Percentiles rank a stretch among this genome's conserved stretches.
phyloP scores from a whole-genome alignment of 1,284 basidiomycete genomes.

The Ustilago loliicola region DNA sequence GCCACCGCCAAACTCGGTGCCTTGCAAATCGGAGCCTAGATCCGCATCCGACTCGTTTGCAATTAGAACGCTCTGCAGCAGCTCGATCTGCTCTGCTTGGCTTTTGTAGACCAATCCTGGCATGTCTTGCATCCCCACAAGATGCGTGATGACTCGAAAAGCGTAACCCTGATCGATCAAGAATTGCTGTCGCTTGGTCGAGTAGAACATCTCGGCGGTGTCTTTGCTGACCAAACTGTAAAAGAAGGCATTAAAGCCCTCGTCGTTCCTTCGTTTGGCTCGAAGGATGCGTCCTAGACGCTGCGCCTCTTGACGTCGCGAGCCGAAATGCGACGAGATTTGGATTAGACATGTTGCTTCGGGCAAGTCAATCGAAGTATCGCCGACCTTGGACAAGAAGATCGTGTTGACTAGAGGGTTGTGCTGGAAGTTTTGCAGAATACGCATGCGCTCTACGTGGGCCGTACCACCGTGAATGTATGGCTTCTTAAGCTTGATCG shows the following conservation, averaged over 20 bases:
- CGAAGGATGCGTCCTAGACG: slow-evolving; percentile 91
- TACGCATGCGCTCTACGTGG: slow-evolving; percentile 94
- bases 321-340: slow-evolving; percentile 99
- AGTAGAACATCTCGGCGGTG: slow-evolving; percentile 99
- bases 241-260: slow-evolving; percentile 99
- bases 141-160: slow-evolving; percentile 98
- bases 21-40: slow-evolving; percentile 84
- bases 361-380: slow-evolving; percentile 98
- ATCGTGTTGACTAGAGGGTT: slow-evolving; percentile 95
- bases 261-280: slow-evolving; percentile 97
- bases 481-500: slow-evolving; percentile 90
- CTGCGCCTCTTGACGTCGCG: slow-evolving; percentile 97
- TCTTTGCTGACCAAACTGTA: slow-evolving; percentile 99
- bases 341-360: slow-evolving; percentile 99
- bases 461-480: slow-evolving; percentile 98
- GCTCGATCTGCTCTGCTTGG: slow-evolving; percentile 92
- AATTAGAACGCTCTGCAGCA: slow-evolving; percentile 88
- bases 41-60: slow-evolving; percentile 92
- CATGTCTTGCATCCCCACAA: slow-evolving; percentile 89
- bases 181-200: slow-evolving; percentile 98
- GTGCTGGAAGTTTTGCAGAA: slow-evolving; percentile 95
- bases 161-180: slow-evolving; percentile 98
- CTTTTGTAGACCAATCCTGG: slow-evolving; percentile 92
- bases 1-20: slow-evolving; percentile 48
- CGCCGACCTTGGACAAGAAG: slow-evolving; percentile 98